These are phyloP conservation scores for Tetradesmus lagerheimii DNA, from an alignment of 139 green algal species.

Conservation along the genomic window DNA sequence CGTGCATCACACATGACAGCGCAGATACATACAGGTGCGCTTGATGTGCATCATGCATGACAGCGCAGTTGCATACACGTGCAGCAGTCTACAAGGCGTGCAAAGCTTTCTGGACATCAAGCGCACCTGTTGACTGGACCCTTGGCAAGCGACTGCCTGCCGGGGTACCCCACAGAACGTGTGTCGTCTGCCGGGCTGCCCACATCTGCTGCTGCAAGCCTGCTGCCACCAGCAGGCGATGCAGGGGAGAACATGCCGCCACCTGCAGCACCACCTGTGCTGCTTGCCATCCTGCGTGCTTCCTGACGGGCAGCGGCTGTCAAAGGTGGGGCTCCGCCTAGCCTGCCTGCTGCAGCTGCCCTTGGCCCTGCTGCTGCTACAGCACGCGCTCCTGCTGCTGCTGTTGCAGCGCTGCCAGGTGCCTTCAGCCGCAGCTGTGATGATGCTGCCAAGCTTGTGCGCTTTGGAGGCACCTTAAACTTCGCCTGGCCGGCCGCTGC, in stretches of 20 bases:
- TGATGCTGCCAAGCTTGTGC: background rate
- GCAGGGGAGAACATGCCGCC: background rate
- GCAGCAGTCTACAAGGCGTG: too few relatives aligned
- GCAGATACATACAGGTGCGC: background rate
- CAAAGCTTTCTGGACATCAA: background rate
- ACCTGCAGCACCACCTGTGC: background rate
- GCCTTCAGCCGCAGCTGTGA: background rate
- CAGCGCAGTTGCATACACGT: too few relatives aligned
- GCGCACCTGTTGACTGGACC: background rate
- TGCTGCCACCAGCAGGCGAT: background rate
- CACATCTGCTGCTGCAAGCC: background rate
- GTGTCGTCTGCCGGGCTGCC: constrained; percentile 15
- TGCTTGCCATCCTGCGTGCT: background rate
- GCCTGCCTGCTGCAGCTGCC: background rate
- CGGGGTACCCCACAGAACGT: background rate
- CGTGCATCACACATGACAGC: background rate
- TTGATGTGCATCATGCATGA: too few relatives aligned
- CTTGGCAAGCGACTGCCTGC: background rate
- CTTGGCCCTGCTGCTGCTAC: background rate
- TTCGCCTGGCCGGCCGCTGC: background rate
- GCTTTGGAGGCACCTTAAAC: constrained; percentile 30
- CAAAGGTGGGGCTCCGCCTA: background rate
- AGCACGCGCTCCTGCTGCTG: background rate
- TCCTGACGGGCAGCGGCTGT: background rate
- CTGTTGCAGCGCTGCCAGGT: background rate